phyloP scores from a whole-genome alignment of 495 filamentous ascomycete species.

The Penicillium pancosmium region DNA sequence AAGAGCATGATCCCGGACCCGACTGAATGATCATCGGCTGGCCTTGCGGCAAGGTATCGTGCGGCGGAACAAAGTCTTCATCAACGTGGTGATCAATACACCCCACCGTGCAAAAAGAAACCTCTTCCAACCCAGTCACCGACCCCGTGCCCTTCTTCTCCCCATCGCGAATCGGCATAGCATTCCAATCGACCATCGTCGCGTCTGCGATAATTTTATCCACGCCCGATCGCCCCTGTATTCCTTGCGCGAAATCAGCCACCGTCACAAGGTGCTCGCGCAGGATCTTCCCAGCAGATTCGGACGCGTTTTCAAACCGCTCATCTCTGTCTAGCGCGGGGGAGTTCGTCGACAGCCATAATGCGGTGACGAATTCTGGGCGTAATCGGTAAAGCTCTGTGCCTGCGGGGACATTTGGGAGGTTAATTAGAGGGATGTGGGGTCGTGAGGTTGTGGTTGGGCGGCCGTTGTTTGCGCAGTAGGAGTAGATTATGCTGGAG shows the following conservation, averaged over 20 bases:
- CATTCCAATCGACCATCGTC: conserved; percentile 90
- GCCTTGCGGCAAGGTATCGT: conserved; percentile 11
- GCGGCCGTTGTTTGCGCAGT: conserved; percentile 61
- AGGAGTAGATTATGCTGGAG: conserved; percentile 81
- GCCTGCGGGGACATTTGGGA: conserved; percentile 66
- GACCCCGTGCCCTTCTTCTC: conserved; percentile 29
- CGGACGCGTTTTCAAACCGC: conserved; percentile 31
- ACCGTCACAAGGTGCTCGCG: conserved; percentile 44
- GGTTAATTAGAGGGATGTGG: conserved; percentile 82
- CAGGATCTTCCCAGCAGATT: conserved; percentile 40
- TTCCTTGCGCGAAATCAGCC: conserved; percentile 36
- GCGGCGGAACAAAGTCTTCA: conserved; percentile 61
- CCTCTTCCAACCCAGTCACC: conserved; percentile 32
- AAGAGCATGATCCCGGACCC: conserved; percentile 75
- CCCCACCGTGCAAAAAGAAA: conserved; percentile 60
- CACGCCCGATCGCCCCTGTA: conserved; percentile 14
- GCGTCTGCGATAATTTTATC: conserved; percentile 36
- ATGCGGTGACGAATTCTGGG: conserved; percentile 67
- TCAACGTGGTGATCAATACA: conserved; percentile 94
- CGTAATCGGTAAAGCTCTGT: conserved; percentile 59
- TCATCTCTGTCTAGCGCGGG: conserved; percentile 25
- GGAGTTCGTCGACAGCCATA: conserved; percentile 44
- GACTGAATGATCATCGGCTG: conserved; percentile 66
- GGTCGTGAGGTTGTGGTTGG: conserved; percentile 50
- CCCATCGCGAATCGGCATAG: conserved; percentile 53